These are phyloP conservation scores for Parvularia atlantis DNA, from an alignment of 78 protist species.

Conservation along the genomic window DNA sequence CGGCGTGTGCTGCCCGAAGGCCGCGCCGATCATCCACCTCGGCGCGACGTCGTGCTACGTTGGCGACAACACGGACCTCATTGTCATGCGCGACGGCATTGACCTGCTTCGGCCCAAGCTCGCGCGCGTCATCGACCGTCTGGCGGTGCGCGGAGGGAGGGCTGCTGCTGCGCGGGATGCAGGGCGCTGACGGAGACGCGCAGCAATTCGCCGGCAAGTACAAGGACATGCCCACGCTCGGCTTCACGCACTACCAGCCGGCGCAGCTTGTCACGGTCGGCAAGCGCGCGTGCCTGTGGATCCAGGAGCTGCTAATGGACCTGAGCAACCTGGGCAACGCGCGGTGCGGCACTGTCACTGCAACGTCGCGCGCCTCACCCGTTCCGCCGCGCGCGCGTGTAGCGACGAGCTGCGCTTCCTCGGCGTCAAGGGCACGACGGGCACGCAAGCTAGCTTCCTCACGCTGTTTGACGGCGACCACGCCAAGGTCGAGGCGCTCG, in stretches of 20 bases:
- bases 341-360: background rate
- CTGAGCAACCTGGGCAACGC: constrained; percentile 9
- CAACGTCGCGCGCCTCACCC: too few relatives aligned
- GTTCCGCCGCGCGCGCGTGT: too few relatives aligned
- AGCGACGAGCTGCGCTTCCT: constrained; percentile 30
- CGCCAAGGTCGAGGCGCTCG: constrained; percentile 26
- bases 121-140: background rate
- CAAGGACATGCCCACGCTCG: constrained; percentile 37
- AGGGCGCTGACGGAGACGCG: too few relatives aligned
- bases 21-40: constrained; percentile 52
- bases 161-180: too few relatives aligned
- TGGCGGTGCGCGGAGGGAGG: too few relatives aligned
- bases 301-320: constrained; percentile 43
- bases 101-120: constrained; percentile 18
- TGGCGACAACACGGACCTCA: constrained; percentile 43
- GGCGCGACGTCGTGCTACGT: constrained; percentile 61
- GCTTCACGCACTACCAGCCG: constrained; percentile 50
- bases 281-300: constrained; percentile 46
- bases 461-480: constrained; percentile 39
- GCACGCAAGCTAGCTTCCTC: constrained; percentile 59
- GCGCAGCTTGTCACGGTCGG: constrained; percentile 58
- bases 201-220: constrained; percentile 19
- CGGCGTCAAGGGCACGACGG: constrained; percentile 67
- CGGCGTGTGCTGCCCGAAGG: constrained; percentile 29
- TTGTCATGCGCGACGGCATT: constrained; percentile 27